Percentiles rank a stretch among this genome's conserved stretches.
Conservation (phyloP, 2,329 filamentous ascomycete species). For the Cytospora chrysosperma region DNA sequence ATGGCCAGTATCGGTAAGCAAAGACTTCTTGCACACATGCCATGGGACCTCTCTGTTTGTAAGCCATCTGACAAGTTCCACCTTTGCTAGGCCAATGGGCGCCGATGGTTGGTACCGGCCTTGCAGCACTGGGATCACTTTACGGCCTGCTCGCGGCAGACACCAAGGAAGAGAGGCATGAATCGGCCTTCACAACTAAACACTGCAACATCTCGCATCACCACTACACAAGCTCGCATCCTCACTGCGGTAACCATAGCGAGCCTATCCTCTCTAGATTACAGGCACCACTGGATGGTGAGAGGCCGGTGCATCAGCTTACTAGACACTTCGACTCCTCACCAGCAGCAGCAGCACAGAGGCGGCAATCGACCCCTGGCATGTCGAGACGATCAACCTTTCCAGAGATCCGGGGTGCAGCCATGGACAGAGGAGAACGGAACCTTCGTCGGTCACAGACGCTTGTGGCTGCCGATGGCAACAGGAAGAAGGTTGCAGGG, state of each 20-base stretch:
- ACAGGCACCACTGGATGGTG: neutral
- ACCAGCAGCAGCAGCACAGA: neutral
- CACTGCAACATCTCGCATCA: neutral
- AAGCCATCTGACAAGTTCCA: neutral
- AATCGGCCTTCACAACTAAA: neutral
- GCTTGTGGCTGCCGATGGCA: neutral
- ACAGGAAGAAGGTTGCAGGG: neutral
- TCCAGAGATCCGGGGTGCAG: neutral
- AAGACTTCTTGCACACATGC: neutral
- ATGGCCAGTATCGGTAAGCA: conserved; percentile 58
- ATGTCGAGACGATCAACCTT: neutral
- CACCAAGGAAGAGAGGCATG: conserved; percentile 25
- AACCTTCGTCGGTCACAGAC: neutral
- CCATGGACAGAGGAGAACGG: neutral
- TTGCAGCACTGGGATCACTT: conserved; percentile 59
- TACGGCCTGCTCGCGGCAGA: conserved; percentile 49
- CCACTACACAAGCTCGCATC: neutral
- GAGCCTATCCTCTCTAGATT: neutral
- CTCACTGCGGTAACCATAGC: neutral
- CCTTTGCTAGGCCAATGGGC: conserved; percentile 53
- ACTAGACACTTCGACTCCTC: neutral
- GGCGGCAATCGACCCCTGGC: neutral
- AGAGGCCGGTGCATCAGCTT: neutral
- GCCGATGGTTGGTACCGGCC: conserved; percentile 55
- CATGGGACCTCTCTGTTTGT: conserved; percentile 12